A percentile compares a stretch with the other conserved stretches of the same genome.
phyloP scores from a whole-genome alignment of 2,329 filamentous ascomycete genomes.

The Exophiala dermatitidis region DNA sequence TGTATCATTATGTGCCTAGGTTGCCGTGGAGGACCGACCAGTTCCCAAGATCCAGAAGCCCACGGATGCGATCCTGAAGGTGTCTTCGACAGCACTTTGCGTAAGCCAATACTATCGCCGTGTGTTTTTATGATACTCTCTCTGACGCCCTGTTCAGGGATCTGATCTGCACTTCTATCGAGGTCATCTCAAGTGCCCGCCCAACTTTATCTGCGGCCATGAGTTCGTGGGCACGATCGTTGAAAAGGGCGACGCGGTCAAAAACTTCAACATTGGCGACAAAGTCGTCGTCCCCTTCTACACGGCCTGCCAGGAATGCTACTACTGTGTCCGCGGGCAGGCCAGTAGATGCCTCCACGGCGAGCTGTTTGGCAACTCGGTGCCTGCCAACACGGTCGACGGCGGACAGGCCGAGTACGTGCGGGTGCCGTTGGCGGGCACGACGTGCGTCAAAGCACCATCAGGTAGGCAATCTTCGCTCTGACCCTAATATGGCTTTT shows the following conservation, averaged over 20 bases:
- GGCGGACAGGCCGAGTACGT: conserved; percentile 53
- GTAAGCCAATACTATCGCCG: conserved; percentile 9
- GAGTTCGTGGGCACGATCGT: conserved; percentile 49
- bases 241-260: conserved; percentile 40
- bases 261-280: conserved; percentile 45
- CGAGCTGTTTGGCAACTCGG: conserved; percentile 40
- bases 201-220: conserved; percentile 48
- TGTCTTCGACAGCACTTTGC: conserved; percentile 25
- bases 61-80: conserved; percentile 45
- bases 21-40: conserved; percentile 40
- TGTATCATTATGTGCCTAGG: conserved; percentile 10
- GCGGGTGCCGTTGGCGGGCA: conserved; percentile 46
- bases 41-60: conserved; percentile 38
- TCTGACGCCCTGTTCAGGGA: conserved; percentile 34
- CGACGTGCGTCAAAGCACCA: conserved; percentile 44
- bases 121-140: background rate
- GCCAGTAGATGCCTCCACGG: conserved; percentile 48
- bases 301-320: conserved; percentile 47
- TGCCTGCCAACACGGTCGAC: conserved; percentile 47
- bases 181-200: conserved; percentile 45
- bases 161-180: conserved; percentile 52
- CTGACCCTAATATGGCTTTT: background rate
- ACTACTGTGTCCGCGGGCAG: conserved; percentile 48
- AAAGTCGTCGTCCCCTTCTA: conserved; percentile 49
- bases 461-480: conserved; percentile 4